Evolutionary conservation across 768 basidiomycete species (phyloP).

Genomic region (Postia placenta): DNA sequence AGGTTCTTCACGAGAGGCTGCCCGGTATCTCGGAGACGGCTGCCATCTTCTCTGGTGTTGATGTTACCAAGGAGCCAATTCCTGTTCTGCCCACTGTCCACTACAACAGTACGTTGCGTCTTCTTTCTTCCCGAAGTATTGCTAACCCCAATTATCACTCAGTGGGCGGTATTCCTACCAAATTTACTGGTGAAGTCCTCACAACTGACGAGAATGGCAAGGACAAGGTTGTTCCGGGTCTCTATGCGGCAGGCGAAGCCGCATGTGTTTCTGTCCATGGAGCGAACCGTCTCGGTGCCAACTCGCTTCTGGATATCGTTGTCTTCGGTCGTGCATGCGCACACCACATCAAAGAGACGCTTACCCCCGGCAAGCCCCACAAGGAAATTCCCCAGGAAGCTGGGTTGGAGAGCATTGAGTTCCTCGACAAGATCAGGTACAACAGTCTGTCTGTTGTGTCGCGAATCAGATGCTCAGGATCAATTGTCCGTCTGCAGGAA

Average conservation of each 20-base stretch:
- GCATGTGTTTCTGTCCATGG: constrained; percentile 99
- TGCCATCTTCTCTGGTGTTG: constrained; percentile 97
- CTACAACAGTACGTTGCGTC: constrained; percentile 79
- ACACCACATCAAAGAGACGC: constrained; percentile 90
- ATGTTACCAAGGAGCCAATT: constrained; percentile 99
- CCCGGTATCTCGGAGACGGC: constrained; percentile 99
- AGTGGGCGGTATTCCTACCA: constrained; percentile 99
- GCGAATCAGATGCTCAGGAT: neutral
- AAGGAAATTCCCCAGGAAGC: constrained; percentile 82
- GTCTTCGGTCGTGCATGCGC: constrained; percentile 99
- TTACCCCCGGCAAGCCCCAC: constrained; percentile 87
- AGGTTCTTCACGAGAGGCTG: constrained; percentile 91
- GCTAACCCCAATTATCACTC: constrained; percentile 13
- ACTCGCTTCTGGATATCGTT: constrained; percentile 97
- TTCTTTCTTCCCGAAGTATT: neutral
- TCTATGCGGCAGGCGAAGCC: constrained; percentile 98
- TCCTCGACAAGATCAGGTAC: constrained; percentile 80
- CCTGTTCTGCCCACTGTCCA: constrained; percentile 98
- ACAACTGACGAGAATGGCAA: constrained; percentile 85
- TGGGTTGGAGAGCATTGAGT: constrained; percentile 77
- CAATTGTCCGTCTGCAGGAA: constrained; percentile 37
- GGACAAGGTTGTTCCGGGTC: constrained; percentile 89
- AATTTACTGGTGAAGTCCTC: constrained; percentile 95
- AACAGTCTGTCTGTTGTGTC: constrained; percentile 4
- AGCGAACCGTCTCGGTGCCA: constrained; percentile 98